Conservation (phyloP, 75 land plant species). For the Gnetum montanum region DNA sequence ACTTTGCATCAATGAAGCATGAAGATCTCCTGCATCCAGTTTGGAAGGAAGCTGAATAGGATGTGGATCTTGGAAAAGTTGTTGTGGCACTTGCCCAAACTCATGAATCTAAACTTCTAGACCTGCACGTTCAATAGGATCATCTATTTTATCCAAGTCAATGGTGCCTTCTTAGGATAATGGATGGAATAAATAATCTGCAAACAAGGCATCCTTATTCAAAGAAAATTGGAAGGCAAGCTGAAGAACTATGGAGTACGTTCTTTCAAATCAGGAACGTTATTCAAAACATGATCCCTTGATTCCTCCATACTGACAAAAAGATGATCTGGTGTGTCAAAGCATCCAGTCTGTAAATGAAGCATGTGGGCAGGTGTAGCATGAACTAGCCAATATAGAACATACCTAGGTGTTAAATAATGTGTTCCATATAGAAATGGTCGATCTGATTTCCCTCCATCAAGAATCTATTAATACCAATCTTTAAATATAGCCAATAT, state of each 20-base stretch:
- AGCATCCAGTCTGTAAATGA: conserved; percentile 48
- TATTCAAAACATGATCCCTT: conserved; percentile 36
- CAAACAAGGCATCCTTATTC: conserved; percentile 19
- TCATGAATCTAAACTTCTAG: too few relatives aligned
- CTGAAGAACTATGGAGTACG: conserved; percentile 40
- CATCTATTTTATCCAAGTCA: too few relatives aligned
- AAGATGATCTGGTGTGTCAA: conserved; percentile 43
- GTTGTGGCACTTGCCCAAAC: too few relatives aligned
- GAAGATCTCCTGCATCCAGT: too few relatives aligned
- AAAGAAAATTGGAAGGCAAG: conserved; percentile 31
- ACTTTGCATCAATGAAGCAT: too few relatives aligned
- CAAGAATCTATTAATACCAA: conserved; percentile 24
- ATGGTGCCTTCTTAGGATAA: too few relatives aligned
- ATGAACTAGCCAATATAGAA: conserved; percentile 48
- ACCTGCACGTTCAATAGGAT: too few relatives aligned
- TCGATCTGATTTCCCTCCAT: conserved; percentile 16
- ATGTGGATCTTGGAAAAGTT: too few relatives aligned
- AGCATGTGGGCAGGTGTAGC: conserved; percentile 51
- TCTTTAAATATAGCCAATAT: conserved; percentile 28
- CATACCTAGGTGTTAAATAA: conserved; percentile 54
- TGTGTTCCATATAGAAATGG: conserved; percentile 49
- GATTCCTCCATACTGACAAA: conserved; percentile 35
- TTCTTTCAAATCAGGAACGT: conserved; percentile 40
- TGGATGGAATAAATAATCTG: too few relatives aligned
- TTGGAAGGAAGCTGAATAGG: too few relatives aligned